Percentiles rank a stretch among this genome's conserved stretches.
Conservation (phyloP, 1,139 yeast species). For the Kluyveromyces sp. region DNA sequence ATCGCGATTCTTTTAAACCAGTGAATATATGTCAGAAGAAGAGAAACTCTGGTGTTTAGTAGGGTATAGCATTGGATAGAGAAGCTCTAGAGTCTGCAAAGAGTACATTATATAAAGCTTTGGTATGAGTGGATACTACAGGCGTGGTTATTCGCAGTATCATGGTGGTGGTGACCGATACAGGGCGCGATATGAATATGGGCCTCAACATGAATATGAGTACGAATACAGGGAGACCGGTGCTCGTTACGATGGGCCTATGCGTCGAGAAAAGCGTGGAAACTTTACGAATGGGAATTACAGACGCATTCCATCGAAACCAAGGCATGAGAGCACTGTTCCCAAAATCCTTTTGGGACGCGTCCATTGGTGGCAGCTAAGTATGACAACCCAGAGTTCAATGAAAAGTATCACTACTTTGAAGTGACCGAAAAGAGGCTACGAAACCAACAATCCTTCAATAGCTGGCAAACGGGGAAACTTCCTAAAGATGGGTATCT, state of each 20-base stretch:
- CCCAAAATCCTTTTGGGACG: slow-evolving; percentile 1
- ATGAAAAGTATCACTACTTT: slow-evolving; percentile 25
- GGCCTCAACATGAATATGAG: background rate
- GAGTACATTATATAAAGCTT: background rate
- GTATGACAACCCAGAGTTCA: slow-evolving; percentile 18
- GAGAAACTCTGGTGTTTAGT: no score
- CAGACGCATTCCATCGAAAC: background rate
- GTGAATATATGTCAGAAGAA: no score
- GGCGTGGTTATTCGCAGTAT: background rate
- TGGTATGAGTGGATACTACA: slow-evolving; percentile 2
- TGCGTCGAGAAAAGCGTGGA: background rate
- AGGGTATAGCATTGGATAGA: no score
- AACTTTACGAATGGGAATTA: background rate
- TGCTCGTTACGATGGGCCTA: no score
- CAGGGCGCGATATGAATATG: background rate
- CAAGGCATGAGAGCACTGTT: background rate
- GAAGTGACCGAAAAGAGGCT: slow-evolving; percentile 18
- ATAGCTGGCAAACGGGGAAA: slow-evolving; percentile 20
- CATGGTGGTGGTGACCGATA: slow-evolving; percentile 1
- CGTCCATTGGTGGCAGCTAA: slow-evolving; percentile 8
- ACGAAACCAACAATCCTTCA: slow-evolving; percentile 19
- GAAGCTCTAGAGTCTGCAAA: no score
- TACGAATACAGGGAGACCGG: background rate
- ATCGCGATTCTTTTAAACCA: no score
- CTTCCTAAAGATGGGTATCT: slow-evolving; percentile 54